Conservation (phyloP, 306 rosid genomes). For the Sphenostylis stenocarpa region DNA sequence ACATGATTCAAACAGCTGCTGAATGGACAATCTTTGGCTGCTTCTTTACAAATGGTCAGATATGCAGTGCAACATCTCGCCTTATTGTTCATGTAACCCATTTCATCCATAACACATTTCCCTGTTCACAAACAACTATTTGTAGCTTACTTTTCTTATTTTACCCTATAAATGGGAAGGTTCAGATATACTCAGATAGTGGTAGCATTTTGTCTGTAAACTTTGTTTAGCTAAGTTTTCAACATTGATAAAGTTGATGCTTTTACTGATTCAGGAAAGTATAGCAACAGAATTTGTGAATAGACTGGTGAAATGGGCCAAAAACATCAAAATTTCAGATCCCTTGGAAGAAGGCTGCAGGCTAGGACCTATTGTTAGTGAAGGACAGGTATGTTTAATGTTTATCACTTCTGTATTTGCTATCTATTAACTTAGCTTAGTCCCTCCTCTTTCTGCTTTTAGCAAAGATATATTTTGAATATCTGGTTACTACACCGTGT, state of each 20-base stretch:
- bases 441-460: background rate
- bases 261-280: conserved; percentile 60
- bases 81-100: conserved; percentile 70
- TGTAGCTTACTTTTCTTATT: conserved; percentile 2
- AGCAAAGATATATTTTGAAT: background rate
- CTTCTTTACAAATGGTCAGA: conserved; percentile 94
- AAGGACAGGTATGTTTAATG: conserved; percentile 58
- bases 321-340: conserved; percentile 80
- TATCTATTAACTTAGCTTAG: background rate
- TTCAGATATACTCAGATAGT: background rate
- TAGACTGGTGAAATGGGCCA: conserved; percentile 65
- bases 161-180: background rate
- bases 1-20: conserved; percentile 60
- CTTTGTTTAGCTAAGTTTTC: background rate
- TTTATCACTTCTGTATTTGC: conserved; percentile 16
- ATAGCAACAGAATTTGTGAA: conserved; percentile 65
- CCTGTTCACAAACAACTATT: conserved; percentile 15
- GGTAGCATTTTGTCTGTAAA: background rate
- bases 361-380: conserved; percentile 84
- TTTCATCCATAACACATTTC: background rate
- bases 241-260: background rate
- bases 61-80: conserved; percentile 93
- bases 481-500: background rate
- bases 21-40: conserved; percentile 82
- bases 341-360: conserved; percentile 88